These are phyloP conservation scores for Boletus rubroflammeus DNA, from an alignment of 768 basidiomycete genomes.

Conservation along the genomic window DNA sequence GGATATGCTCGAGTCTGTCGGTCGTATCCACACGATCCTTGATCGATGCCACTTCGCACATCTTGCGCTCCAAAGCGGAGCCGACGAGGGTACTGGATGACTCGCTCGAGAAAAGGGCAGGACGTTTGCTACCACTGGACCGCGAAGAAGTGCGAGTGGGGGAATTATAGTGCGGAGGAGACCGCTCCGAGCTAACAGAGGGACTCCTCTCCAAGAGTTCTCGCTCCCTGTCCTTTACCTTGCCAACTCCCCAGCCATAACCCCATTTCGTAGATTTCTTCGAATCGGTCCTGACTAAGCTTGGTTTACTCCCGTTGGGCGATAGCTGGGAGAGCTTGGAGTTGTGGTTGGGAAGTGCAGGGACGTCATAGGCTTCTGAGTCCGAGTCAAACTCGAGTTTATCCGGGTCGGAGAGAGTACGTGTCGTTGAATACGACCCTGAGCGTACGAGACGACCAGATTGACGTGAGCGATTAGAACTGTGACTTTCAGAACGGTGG, in stretches of 20 bases:
- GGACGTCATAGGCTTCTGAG: conserved; percentile 54
- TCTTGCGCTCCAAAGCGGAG: conserved; percentile 66
- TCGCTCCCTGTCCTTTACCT: conserved; percentile 44
- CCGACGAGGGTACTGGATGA: conserved; percentile 74
- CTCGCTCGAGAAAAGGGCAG: conserved; percentile 50
- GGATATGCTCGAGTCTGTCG: conserved; percentile 56
- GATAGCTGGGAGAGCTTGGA: conserved; percentile 41
- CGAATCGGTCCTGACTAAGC: conserved; percentile 52
- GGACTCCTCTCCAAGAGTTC: conserved; percentile 33
- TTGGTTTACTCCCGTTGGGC: conserved; percentile 33
- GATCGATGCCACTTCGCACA: conserved; percentile 57
- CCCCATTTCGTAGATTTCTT: conserved; percentile 60
- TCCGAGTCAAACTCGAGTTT: conserved; percentile 58
- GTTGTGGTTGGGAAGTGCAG: conserved; percentile 31
- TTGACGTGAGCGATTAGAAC: conserved; percentile 21
- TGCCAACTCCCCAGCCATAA: conserved; percentile 70
- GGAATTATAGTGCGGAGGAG: conserved; percentile 31
- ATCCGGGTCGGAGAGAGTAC: conserved; percentile 38
- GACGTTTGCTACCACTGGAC: conserved; percentile 39
- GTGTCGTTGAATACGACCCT: conserved; percentile 43
- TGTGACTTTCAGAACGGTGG: conserved; percentile 19
- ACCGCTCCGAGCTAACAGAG: conserved; percentile 38
- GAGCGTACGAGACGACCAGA: conserved; percentile 35
- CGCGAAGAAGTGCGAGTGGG: conserved; percentile 38
- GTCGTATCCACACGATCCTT: conserved; percentile 54